Evolutionary conservation across 345 rosid species (phyloP).

Genomic region (Erysimum cheiranthoides): DNA sequence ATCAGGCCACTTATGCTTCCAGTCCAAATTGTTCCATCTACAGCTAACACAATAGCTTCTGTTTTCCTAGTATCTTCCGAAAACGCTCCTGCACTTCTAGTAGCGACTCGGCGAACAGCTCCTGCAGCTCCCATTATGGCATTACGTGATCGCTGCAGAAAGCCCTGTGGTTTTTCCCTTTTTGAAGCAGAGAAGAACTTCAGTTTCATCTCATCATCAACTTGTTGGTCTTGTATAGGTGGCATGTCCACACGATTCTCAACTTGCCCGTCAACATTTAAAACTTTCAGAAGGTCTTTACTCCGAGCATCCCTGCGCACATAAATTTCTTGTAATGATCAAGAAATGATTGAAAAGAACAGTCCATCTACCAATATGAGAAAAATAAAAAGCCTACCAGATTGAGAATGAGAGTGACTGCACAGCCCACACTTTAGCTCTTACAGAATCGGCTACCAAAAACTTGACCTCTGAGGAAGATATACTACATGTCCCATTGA

Average conservation of each 20-base stretch:
- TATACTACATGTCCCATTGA: constrained; percentile 71
- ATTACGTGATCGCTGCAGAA: constrained; percentile 88
- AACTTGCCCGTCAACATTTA: constrained; percentile 75
- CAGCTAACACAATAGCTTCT: constrained; percentile 69
- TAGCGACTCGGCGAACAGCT: constrained; percentile 85
- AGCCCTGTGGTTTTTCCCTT: constrained; percentile 76
- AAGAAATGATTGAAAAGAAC: constrained; percentile 4
- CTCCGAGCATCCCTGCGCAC: constrained; percentile 78
- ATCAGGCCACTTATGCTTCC: constrained; percentile 75
- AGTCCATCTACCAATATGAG: constrained; percentile 12
- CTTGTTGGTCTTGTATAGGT: constrained; percentile 57
- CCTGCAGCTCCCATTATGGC: constrained; percentile 95
- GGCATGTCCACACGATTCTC: constrained; percentile 72
- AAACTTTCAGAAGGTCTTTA: constrained; percentile 76
- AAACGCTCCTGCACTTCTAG: constrained; percentile 74
- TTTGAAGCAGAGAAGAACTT: constrained; percentile 65
- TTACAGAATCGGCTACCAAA: constrained; percentile 61
- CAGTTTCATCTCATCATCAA: constrained; percentile 68
- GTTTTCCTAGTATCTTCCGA: constrained; percentile 76
- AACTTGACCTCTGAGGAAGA: constrained; percentile 81
- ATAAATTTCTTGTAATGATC: constrained; percentile 2
- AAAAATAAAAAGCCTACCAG: constrained; percentile 52
- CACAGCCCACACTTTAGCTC: constrained; percentile 83
- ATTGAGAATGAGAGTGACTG: constrained; percentile 71
- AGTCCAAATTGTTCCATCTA: constrained; percentile 82